Base-by-base conservation (phyloP, 1,284 basidiomycete species). In the Apiotrichum porosum region DNA sequence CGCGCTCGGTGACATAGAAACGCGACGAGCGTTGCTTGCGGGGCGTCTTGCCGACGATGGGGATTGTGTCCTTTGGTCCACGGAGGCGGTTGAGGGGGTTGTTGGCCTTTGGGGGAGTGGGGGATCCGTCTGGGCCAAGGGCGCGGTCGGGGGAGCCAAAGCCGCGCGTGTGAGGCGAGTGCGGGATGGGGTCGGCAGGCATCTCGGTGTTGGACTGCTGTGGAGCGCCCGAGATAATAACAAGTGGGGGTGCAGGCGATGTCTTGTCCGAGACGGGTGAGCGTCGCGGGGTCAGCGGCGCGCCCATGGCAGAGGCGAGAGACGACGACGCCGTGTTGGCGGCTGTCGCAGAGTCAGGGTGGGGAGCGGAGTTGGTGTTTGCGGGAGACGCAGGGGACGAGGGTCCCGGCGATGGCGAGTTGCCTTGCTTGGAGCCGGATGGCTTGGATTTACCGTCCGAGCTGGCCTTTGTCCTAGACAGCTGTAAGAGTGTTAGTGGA, bases 1-100 rank as follows among this genome's bases (percentile, higher is more conserved):
- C 88, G 76, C 85, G 90, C 75, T 98, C 94, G 4, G 87, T 90
- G 52, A 95, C 87, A 51, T 98, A 87, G 69, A 98, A 97, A 51
- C 95, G 83, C 67, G 88, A 92, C 76, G 89, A 93, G 59, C 92
- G 81, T 74, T 97, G 92, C 73, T 97, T 97, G 63, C 92, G 82
- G 15, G 92, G 92, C 24, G 92, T 91, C 69, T 95, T 94, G 42
- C 88, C 89, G 21, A 90, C 86, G 57, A 94, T 88, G 23, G 91
- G 89, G 56, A 97, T 95, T 26, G 90, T 94, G 71, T 95, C 92
- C 74, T 90, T 93, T 45, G 90, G 66, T 9, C 67, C 65, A 43
- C 73, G 66, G 42, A 77, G 61, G 49, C 74, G 66, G 37, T 67
- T 71, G 42, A 76, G 61, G 1, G 74, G 70, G 9, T 76, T 75